These are phyloP conservation scores for Xylaria hypoxylon DNA, from an alignment of 2,329 filamentous ascomycete genomes.

Conservation along the genomic window DNA sequence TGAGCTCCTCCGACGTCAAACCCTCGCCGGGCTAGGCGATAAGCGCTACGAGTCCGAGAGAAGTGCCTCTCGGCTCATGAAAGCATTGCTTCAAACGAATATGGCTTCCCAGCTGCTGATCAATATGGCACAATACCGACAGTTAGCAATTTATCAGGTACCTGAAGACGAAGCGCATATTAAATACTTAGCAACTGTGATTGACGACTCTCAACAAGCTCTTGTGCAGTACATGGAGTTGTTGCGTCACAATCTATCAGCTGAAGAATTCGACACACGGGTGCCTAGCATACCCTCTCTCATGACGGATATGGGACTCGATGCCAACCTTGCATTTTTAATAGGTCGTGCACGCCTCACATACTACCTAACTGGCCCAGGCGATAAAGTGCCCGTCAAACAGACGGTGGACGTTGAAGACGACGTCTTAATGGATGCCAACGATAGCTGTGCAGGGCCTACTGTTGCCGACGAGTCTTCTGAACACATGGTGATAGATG, in stretches of 20 bases:
- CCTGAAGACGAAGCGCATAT: slow-evolving; percentile 81
- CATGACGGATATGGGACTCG: slow-evolving; percentile 81
- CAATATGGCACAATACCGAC: slow-evolving; percentile 88
- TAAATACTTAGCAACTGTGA: slow-evolving; percentile 87
- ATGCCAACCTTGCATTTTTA: slow-evolving; percentile 84
- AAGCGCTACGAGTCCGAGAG: slow-evolving; percentile 79
- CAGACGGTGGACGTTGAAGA: slow-evolving; percentile 63
- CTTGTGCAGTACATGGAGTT: slow-evolving; percentile 91
- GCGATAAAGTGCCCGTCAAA: slow-evolving; percentile 50
- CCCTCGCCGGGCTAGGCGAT: slow-evolving; percentile 83
- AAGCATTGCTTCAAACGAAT: slow-evolving; percentile 79
- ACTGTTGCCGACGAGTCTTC: slow-evolving; percentile 41
- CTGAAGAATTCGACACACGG: slow-evolving; percentile 79
- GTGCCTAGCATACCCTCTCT: slow-evolving; percentile 81
- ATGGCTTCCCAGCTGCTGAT: slow-evolving; percentile 87
- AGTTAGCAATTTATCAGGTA: slow-evolving; percentile 83
- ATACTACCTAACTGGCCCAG: slow-evolving; percentile 66
- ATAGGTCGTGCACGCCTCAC: slow-evolving; percentile 81
- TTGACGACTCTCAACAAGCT: slow-evolving; percentile 90
- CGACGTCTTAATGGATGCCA: slow-evolving; percentile 66
- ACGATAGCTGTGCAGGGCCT: slow-evolving; percentile 43
- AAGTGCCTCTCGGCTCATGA: slow-evolving; percentile 83
- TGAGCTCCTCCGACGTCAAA: slow-evolving; percentile 80
- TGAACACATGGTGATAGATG: slow-evolving; percentile 51
- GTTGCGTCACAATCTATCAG: slow-evolving; percentile 80